These are phyloP conservation scores for Lenzites betulinus DNA, from an alignment of 768 basidiomycete genomes.

Conservation along the genomic window DNA sequence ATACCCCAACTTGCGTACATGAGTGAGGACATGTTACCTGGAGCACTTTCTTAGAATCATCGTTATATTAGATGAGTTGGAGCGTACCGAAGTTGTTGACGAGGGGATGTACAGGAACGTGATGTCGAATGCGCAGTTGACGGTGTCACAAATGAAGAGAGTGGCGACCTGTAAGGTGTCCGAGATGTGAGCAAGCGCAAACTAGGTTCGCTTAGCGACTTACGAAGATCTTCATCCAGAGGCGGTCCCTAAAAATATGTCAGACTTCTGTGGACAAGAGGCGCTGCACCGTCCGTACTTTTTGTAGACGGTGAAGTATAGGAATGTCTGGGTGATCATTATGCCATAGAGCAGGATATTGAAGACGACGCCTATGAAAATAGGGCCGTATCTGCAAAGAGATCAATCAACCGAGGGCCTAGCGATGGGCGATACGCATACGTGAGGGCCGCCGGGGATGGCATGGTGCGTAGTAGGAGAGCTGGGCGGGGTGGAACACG, in stretches of 20 bases:
- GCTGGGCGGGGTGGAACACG: not conserved
- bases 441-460: slow-evolving; percentile 19
- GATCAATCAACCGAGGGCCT: not conserved
- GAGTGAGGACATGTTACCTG: slow-evolving; percentile 34
- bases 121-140: slow-evolving; percentile 47
- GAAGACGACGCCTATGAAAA: slow-evolving; percentile 49
- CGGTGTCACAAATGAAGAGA: slow-evolving; percentile 50
- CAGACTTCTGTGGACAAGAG: not conserved
- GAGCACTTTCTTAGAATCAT: not conserved
- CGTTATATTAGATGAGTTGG: not conserved
- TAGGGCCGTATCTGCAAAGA: slow-evolving; percentile 45
- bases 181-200: not conserved
- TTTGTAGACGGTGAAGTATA: slow-evolving; percentile 49
- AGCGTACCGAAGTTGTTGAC: slow-evolving; percentile 47
- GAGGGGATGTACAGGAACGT: slow-evolving; percentile 50
- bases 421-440: not conserved
- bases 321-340: slow-evolving; percentile 49
- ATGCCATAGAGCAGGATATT: slow-evolving; percentile 52
- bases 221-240: slow-evolving; percentile 50
- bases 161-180: slow-evolving; percentile 37
- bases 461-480: slow-evolving; percentile 10
- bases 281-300: slow-evolving; percentile 27
- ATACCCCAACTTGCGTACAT: slow-evolving; percentile 33
- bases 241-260: slow-evolving; percentile 39
- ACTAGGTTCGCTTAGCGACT: slow-evolving; percentile 23